Evolutionary conservation across 257 asterid species (phyloP).

Genomic region (Leptodermis oblonga): DNA sequence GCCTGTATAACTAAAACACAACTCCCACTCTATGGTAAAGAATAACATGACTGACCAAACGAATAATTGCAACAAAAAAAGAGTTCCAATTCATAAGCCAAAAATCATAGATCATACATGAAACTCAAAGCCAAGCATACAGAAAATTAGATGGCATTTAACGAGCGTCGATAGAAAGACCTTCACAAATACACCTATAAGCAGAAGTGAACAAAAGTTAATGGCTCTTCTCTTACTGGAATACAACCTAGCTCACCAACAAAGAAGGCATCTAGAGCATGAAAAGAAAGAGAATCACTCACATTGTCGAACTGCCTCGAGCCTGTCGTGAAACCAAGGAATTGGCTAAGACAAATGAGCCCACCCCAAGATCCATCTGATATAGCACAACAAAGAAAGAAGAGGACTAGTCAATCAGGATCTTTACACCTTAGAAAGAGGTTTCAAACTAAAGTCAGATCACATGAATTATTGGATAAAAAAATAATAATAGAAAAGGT

Average conservation of each 20-base stretch:
- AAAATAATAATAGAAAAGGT: not conserved
- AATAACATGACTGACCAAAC: not conserved
- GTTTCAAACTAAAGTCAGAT: not conserved
- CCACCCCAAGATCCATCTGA: constrained; percentile 99
- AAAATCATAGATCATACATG: not conserved
- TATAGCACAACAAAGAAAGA: constrained; percentile 9
- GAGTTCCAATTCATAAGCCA: not conserved
- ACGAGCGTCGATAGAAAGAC: not conserved
- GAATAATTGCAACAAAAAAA: not conserved
- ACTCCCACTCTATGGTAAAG: not conserved
- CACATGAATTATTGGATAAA: not conserved
- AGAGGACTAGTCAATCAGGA: constrained; percentile 9
- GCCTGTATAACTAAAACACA: not conserved
- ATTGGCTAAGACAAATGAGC: constrained; percentile 84
- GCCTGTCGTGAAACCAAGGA: constrained; percentile 88
- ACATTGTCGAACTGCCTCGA: constrained; percentile 62
- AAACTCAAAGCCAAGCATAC: not conserved
- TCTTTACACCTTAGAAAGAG: not conserved
- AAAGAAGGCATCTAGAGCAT: not conserved
- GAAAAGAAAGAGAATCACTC: constrained; percentile 22
- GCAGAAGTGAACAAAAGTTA: not conserved
- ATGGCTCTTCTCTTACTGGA: not conserved
- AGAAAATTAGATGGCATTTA: not conserved
- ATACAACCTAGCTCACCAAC: not conserved
- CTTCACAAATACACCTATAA: not conserved